phyloP scores from a whole-genome alignment of 2,329 filamentous ascomycete species.

The Thermomyces lanuginosus region DNA sequence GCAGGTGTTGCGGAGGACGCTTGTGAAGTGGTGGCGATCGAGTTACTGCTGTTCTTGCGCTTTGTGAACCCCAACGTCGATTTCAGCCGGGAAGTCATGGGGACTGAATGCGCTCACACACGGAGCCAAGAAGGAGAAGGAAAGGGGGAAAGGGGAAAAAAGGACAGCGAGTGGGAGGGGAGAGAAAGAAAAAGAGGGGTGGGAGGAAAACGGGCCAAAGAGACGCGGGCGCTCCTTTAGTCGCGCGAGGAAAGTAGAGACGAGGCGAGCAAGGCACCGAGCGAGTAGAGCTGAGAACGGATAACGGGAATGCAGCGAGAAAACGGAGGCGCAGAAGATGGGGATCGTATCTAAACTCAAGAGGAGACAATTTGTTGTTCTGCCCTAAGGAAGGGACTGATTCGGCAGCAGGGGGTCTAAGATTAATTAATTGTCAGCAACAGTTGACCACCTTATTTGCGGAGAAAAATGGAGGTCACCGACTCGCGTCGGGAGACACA shows the following conservation, averaged over 20 bases:
- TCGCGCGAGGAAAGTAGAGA: constrained; percentile 1
- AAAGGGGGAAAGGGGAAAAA: constrained; percentile 6
- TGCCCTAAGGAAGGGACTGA: too few relatives aligned
- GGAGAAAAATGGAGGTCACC: too few relatives aligned
- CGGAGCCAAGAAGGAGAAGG: constrained; percentile 7
- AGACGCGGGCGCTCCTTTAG: neutral
- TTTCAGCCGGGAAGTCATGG: constrained; percentile 37
- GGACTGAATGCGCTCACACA: constrained; percentile 32
- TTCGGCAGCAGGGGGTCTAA: too few relatives aligned
- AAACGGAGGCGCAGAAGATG: too few relatives aligned
- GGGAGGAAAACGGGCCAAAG: constrained; percentile 5
- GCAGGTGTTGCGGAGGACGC: constrained; percentile 17
- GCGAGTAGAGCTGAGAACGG: too few relatives aligned
- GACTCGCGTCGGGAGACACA: too few relatives aligned
- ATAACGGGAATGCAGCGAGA: too few relatives aligned
- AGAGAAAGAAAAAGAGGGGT: constrained; percentile 5
- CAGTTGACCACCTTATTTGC: too few relatives aligned
- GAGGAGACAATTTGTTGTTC: too few relatives aligned
- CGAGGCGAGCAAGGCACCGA: too few relatives aligned
- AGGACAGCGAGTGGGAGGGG: constrained; percentile 6
- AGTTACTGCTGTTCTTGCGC: constrained; percentile 35
- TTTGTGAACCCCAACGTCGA: constrained; percentile 31
- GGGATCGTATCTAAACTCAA: too few relatives aligned
- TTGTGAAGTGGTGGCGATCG: constrained; percentile 14
- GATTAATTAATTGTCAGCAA: too few relatives aligned